phyloP scores from a whole-genome alignment of 257 asterid species.

The Verbena officinalis region DNA sequence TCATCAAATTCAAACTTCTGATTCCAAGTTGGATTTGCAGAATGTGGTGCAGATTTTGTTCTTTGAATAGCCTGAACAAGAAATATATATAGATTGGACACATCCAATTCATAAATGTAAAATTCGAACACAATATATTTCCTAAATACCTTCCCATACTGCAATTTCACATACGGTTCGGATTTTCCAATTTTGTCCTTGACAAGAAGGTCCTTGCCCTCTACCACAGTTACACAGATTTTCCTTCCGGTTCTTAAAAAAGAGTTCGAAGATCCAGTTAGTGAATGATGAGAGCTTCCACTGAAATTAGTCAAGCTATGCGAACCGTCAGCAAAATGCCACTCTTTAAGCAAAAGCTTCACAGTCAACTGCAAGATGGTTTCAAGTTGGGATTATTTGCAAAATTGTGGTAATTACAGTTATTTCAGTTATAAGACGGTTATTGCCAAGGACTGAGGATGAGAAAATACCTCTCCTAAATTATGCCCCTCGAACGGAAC shows the following conservation, averaged over 20 bases:
- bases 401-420: neutral
- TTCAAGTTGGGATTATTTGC: conserved; percentile 24
- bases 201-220: conserved; percentile 73
- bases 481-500: conserved; percentile 87
- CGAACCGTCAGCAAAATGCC: conserved; percentile 95
- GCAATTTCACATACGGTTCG: conserved; percentile 77
- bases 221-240: conserved; percentile 67
- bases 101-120: neutral
- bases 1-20: conserved; percentile 95
- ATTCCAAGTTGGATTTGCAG: conserved; percentile 80
- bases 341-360: conserved; percentile 85
- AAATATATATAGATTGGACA: neutral
- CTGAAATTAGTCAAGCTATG: conserved; percentile 48
- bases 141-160: conserved; percentile 80
- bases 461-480: conserved; percentile 78
- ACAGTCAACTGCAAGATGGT: conserved; percentile 69
- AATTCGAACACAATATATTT: neutral
- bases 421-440: neutral
- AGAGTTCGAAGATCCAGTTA: conserved; percentile 50
- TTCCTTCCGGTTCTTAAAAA: conserved; percentile 77
- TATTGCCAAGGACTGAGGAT: neutral
- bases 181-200: conserved; percentile 83
- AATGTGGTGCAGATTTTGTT: conserved; percentile 66
- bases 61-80: conserved; percentile 56
- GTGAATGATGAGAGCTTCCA: conserved; percentile 49